A percentile compares a stretch with the other conserved stretches of the same genome.
Evolutionary conservation across 2,329 filamentous ascomycete genomes (phyloP).

Genomic region (Verticillium nubilum): DNA sequence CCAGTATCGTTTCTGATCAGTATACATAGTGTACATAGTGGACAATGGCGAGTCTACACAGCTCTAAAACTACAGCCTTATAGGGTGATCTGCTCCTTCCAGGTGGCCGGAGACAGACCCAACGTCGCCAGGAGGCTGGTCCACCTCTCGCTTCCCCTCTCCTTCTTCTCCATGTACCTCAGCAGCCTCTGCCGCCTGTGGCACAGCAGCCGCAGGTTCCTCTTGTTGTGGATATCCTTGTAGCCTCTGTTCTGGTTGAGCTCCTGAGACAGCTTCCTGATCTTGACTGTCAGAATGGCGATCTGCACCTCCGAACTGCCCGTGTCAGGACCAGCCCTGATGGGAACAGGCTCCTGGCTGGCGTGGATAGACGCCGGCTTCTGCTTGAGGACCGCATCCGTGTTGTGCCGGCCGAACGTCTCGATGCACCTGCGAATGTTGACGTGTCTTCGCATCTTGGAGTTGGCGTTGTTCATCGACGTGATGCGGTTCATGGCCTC

Average conservation of each 20-base stretch:
- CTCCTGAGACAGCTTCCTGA: conserved; percentile 70
- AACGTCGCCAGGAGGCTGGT: conserved; percentile 77
- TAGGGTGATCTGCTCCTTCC: conserved; percentile 82
- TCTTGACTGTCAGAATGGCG: conserved; percentile 91
- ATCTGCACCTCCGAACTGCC: conserved; percentile 97
- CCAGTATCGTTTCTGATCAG: conserved; percentile 11
- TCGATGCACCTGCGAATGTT: conserved; percentile 83
- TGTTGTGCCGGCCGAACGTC: conserved; percentile 86
- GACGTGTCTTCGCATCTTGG: conserved; percentile 70
- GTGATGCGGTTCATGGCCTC: conserved; percentile 78
- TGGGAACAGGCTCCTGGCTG: conserved; percentile 33
- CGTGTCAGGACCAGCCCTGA: conserved; percentile 81
- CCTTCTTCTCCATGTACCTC: conserved; percentile 80
- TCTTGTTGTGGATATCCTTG: conserved; percentile 91
- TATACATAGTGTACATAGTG: conserved; percentile 44
- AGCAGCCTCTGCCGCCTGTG: conserved; percentile 87
- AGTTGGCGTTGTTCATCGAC: conserved; percentile 68
- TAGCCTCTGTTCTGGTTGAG: conserved; percentile 62
- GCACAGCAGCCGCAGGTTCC: conserved; percentile 78
- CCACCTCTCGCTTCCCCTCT: conserved; percentile 88
- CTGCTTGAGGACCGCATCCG: conserved; percentile 63
- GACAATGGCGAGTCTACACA: conserved; percentile 35
- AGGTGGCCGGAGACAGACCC: conserved; percentile 81
- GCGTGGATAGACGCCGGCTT: conserved; percentile 46
- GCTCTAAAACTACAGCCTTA: conserved; percentile 35